A percentile compares a stretch with the other conserved stretches of the same genome.
Evolutionary conservation across 83 land plant genomes (phyloP).

Genomic region (Thuja plicata): DNA sequence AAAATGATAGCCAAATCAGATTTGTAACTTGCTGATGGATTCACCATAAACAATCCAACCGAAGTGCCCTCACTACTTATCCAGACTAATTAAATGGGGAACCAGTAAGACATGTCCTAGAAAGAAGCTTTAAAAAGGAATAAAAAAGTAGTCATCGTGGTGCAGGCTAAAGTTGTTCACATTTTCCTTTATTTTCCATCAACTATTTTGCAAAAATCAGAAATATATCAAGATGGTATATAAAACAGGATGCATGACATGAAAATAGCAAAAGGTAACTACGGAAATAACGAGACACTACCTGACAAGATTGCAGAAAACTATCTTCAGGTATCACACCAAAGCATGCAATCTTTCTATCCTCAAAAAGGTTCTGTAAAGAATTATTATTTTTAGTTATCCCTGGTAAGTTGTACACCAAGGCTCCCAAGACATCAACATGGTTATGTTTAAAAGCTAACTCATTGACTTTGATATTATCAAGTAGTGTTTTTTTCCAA

Average conservation of each 20-base stretch:
- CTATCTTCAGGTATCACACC: neutral
- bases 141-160: neutral
- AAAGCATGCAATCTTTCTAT: neutral
- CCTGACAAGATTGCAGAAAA: slow-evolving; percentile 2
- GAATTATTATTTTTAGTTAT: neutral
- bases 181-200: neutral
- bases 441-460: neutral
- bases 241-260: neutral
- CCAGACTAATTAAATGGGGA: neutral
- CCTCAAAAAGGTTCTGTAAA: neutral
- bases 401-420: neutral
- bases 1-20: neutral
- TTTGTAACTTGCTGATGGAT: neutral
- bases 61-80: neutral
- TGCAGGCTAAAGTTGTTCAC: neutral
- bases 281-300: neutral
- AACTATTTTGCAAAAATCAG: neutral
- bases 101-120: neutral
- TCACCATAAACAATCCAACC: neutral
- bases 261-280: neutral
- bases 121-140: neutral
- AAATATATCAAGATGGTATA: neutral
- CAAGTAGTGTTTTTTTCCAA: neutral
- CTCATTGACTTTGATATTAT: neutral
- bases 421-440: neutral